A percentile compares a stretch with the other conserved stretches of the same genome.
Evolutionary conservation across 2,329 filamentous ascomycete species (phyloP).

Genomic region (Drechslerella dactyloides): DNA sequence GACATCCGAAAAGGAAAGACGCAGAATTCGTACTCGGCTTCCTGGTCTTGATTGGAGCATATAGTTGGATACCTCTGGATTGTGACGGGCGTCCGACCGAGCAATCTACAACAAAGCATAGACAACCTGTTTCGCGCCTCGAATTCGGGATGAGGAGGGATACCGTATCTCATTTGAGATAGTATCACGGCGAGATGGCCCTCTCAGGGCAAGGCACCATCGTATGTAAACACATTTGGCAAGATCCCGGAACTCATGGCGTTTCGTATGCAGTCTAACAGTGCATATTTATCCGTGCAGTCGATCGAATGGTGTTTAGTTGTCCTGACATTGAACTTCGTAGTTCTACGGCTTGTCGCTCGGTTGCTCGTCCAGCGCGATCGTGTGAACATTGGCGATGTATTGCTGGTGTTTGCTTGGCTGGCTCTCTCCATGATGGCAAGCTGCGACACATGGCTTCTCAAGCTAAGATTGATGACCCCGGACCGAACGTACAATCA

Average conservation of each 20-base stretch:
- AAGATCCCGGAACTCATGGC: neutral
- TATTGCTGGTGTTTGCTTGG: slow-evolving; percentile 44
- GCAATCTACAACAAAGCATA: slow-evolving; percentile 16
- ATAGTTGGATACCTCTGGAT: neutral
- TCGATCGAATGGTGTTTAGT: slow-evolving; percentile 47
- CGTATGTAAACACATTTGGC: slow-evolving; percentile 22
- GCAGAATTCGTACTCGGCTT: neutral
- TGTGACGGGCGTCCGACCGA: slow-evolving; percentile 7
- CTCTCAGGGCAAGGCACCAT: slow-evolving; percentile 51
- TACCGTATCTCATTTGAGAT: slow-evolving; percentile 24
- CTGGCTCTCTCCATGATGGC: slow-evolving; percentile 37
- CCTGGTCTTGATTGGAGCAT: neutral
- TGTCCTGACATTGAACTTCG: slow-evolving; percentile 41
- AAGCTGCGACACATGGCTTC: slow-evolving; percentile 42
- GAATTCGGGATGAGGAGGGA: slow-evolving; percentile 43
- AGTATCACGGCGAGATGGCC: slow-evolving; percentile 50
- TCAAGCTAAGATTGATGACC: slow-evolving; percentile 40
- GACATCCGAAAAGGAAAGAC: neutral
- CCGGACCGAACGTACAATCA: slow-evolving; percentile 30
- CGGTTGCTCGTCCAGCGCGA: slow-evolving; percentile 44
- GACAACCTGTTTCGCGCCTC: slow-evolving; percentile 9
- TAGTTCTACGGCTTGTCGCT: slow-evolving; percentile 39
- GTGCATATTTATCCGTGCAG: slow-evolving; percentile 5
- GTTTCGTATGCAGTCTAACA: slow-evolving; percentile 9
- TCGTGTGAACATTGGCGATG: slow-evolving; percentile 43